Base-by-base conservation (phyloP, 1,284 basidiomycete species). In the Cutaneotrichosporon cavernicola region DNA sequence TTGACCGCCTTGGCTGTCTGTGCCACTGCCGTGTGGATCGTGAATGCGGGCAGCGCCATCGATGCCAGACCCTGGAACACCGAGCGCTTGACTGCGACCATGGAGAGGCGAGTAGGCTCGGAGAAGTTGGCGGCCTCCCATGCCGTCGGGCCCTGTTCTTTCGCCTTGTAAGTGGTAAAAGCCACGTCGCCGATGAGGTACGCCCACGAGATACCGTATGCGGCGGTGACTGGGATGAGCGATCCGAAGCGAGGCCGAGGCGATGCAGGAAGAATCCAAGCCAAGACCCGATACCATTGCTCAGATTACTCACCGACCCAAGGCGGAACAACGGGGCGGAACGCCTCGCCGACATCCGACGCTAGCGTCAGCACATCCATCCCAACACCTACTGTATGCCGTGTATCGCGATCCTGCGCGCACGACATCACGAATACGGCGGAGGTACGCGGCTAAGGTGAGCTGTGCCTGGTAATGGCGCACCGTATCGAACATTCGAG, bases 161-260 rank as follows among this genome's bases (percentile, higher is more conserved):
- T 85, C 2, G 90, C 87, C 76, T 94, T 94, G 83, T 92, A 97
- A 5, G 91, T 88, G 74, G 95, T 92, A 79, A 92, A 96, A n/a
- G 86, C 84, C 47, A 96, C 92, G 74, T 97, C 94, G 57, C 90
- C 91, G 71, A 76, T 76, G 36, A 83, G 75, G 71, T 85, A 93
- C 40, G 90, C 78, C 92, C 92, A 96, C 0, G 90, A 92, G 64
- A 94, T 81, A 30, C 89, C 91, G 78, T 96, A 96, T 5, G 91
- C 90, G 43, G 78, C 76, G 31, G 72, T 78, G 38, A 81, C 79
- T 73, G 65, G 13, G 8, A 58, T 63, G 32, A 56, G 60, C 55
- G 26, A 26, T 1, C 3, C 26, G 26, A 26, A 26, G 26, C 3
- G 26, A 26, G 26, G 26, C 26, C 26, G 3, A 26, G 26, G 26